These are phyloP conservation scores for Amanita rubescens DNA, from an alignment of 768 basidiomycete species.

Conservation along the genomic window DNA sequence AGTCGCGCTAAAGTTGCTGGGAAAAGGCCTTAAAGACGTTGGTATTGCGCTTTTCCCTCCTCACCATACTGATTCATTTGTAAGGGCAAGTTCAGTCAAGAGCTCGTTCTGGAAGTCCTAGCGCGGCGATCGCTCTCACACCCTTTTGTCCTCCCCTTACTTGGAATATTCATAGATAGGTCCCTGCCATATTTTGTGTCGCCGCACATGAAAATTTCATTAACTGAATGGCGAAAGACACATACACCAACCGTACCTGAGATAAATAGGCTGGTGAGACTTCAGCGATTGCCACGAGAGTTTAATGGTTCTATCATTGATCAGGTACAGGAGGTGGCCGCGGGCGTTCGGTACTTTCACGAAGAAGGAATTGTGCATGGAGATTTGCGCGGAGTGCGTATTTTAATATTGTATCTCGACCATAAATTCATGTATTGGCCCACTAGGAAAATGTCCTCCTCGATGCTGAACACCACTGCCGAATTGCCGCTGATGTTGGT, in stretches of 20 bases:
- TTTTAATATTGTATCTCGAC: too few relatives aligned
- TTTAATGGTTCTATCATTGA: not conserved
- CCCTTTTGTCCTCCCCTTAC: not conserved
- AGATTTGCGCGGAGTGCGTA: not conserved
- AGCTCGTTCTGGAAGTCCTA: not conserved
- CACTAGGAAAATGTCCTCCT: too few relatives aligned
- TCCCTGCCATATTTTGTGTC: not conserved
- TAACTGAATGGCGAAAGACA: not conserved
- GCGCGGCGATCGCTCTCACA: not conserved
- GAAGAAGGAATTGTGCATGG: not conserved
- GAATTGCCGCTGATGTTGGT: too few relatives aligned
- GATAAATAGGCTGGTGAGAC: not conserved
- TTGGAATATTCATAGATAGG: not conserved
- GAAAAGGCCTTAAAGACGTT: not conserved
- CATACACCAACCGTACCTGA: not conserved
- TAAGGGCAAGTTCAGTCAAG: not conserved
- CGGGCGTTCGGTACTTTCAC: not conserved
- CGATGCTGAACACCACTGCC: too few relatives aligned
- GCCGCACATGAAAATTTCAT: not conserved
- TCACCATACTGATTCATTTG: not conserved
- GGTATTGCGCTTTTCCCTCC: not conserved
- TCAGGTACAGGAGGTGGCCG: not conserved
- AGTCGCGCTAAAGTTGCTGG: not conserved
- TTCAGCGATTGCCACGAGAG: not conserved
- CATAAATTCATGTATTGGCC: too few relatives aligned